Conservation (phyloP, 2,329 filamentous ascomycete genomes). For the Cytospora schulzeri region DNA sequence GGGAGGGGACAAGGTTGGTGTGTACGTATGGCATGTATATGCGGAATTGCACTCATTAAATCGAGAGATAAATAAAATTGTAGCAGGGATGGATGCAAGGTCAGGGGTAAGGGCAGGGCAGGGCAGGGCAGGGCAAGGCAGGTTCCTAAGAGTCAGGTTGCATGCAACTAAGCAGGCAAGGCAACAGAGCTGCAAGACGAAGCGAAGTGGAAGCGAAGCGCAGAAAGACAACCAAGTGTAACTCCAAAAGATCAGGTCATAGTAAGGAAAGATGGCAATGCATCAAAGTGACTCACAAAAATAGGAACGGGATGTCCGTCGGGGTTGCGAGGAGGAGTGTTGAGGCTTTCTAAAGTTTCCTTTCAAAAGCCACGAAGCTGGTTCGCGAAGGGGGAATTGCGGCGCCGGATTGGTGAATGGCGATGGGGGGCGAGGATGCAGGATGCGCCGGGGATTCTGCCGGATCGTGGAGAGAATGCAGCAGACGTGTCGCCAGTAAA, state of each 20-base stretch:
- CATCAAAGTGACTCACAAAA: constrained; percentile 36
- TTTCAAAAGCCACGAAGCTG: constrained; percentile 14
- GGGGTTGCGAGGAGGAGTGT: constrained; percentile 28
- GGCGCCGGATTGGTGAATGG: constrained; percentile 33
- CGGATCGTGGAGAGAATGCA: constrained; percentile 32
- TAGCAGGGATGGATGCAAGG: constrained; percentile 23
- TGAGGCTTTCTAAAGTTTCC: constrained; percentile 18
- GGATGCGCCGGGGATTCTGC: constrained; percentile 31
- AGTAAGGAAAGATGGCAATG: constrained; percentile 8
- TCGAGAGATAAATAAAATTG: constrained; percentile 16
- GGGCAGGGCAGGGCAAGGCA: background rate
- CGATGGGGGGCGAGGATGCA: constrained; percentile 33
- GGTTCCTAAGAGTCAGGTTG: background rate
- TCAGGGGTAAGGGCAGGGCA: constrained; percentile 16
- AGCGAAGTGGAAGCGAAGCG: background rate
- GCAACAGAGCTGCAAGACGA: constrained; percentile 18
- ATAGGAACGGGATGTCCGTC: constrained; percentile 13
- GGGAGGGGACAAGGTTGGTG: constrained; percentile 1
- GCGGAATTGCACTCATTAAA: constrained; percentile 24
- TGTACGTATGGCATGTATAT: background rate
- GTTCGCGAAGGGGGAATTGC: constrained; percentile 26
- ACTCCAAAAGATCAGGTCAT: background rate
- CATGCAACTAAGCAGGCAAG: constrained; percentile 17
- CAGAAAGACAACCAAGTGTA: background rate
- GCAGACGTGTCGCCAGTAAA: constrained; percentile 31